A percentile compares a stretch with the other conserved stretches of the same genome.
Evolutionary conservation across 768 basidiomycete species (phyloP).

Genomic region (Hygrophorus pudorinus): DNA sequence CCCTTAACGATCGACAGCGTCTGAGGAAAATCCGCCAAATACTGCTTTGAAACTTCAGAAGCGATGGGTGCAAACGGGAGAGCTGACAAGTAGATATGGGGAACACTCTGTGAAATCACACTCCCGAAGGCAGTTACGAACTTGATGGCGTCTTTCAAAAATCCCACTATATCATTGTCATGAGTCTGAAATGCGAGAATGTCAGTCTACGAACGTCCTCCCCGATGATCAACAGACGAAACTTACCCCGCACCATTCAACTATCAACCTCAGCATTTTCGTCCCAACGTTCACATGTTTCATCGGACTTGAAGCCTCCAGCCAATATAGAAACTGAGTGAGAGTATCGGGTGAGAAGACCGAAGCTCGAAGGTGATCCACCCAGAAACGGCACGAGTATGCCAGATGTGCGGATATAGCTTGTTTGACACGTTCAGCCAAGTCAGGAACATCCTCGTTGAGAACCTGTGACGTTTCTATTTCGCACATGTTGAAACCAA

Average conservation of each 20-base stretch:
- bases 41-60: conserved; percentile 14
- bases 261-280: conserved; percentile 1
- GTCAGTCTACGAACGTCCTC: not conserved
- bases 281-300: conserved; percentile 9
- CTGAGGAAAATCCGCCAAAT: conserved; percentile 1
- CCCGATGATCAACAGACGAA: not conserved
- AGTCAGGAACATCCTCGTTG: conserved; percentile 18
- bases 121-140: not conserved
- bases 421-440: conserved; percentile 3
- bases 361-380: conserved; percentile 15
- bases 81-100: conserved; percentile 31
- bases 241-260: conserved; percentile 2
- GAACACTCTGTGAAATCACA: conserved; percentile 20
- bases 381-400: conserved; percentile 30
- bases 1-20: not conserved
- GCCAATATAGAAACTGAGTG: conserved; percentile 24
- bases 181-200: not conserved
- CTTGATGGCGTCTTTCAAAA: not conserved
- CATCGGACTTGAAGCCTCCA: conserved; percentile 24
- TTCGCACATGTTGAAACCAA: conserved; percentile 30
- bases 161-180: not conserved
- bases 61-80: conserved; percentile 22
- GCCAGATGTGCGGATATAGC: conserved; percentile 20
- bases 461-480: conserved; percentile 22
- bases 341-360: not conserved